A percentile compares a stretch with the other conserved stretches of the same genome.
Conservation (phyloP, 257 asterid genomes). For the Petunia secreta region DNA sequence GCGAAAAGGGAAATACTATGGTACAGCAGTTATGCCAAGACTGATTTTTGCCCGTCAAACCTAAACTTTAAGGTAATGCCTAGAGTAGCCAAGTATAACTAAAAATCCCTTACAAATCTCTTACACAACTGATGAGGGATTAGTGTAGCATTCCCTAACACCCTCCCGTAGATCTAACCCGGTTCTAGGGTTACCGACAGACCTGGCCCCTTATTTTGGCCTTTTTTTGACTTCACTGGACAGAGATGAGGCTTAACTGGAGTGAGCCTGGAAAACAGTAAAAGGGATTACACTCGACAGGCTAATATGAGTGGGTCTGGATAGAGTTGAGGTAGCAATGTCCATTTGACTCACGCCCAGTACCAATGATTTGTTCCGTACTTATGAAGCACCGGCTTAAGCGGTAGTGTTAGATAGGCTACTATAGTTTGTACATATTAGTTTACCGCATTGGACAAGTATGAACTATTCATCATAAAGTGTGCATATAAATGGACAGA, state of each 20-base stretch:
- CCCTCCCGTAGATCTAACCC: constrained; percentile 1
- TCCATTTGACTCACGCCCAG: no score
- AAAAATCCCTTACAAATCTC: not conserved
- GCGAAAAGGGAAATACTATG: not conserved
- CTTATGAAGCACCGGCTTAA: no score
- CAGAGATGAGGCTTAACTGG: not conserved
- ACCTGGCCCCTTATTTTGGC: not conserved
- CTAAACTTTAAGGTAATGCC: constrained; percentile 11
- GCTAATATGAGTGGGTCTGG: not conserved
- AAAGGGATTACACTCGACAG: not conserved
- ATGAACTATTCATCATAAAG: no score
- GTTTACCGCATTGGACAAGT: no score
- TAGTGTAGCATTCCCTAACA: not conserved
- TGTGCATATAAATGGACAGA: no score
- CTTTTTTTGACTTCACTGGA: not conserved
- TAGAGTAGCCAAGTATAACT: not conserved
- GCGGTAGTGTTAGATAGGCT: no score
- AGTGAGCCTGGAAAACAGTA: not conserved
- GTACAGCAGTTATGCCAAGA: not conserved
- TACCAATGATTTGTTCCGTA: no score
- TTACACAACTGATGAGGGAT: not conserved
- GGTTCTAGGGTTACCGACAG: not conserved
- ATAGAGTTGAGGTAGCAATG: no score
- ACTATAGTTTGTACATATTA: no score
- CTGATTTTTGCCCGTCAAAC: not conserved